A percentile compares a stretch with the other conserved stretches of the same genome.
Evolutionary conservation across 2,329 filamentous ascomycete genomes (phyloP).

Genomic region (Chalara sp.): DNA sequence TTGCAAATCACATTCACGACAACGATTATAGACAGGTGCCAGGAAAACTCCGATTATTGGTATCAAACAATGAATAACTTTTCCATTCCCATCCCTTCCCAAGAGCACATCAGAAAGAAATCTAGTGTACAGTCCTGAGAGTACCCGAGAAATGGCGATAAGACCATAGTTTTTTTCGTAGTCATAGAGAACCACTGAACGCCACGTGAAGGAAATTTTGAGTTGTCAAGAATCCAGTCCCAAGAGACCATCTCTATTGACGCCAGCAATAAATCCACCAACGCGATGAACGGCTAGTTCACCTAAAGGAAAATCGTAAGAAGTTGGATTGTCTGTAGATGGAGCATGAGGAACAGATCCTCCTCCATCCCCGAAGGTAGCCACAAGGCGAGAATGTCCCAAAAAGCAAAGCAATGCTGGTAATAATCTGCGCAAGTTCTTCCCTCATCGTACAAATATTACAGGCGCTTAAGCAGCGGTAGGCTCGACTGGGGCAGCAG

Average conservation of each 20-base stretch:
- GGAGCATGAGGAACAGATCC: slow-evolving; percentile 15
- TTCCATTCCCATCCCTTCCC: slow-evolving; percentile 26
- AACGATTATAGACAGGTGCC: no score
- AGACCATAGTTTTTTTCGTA: slow-evolving; percentile 27
- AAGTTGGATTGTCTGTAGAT: slow-evolving; percentile 15
- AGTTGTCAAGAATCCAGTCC: slow-evolving; percentile 21
- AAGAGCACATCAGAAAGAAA: slow-evolving; percentile 27
- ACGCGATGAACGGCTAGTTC: slow-evolving; percentile 14
- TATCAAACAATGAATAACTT: slow-evolving; percentile 25
- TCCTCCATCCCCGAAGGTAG: slow-evolving; percentile 12
- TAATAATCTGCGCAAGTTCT: neutral
- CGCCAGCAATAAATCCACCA: slow-evolving; percentile 18
- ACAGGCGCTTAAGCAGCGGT: neutral
- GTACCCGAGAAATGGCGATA: slow-evolving; percentile 31
- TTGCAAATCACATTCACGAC: no score
- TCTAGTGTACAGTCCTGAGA: slow-evolving; percentile 32
- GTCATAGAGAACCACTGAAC: slow-evolving; percentile 27
- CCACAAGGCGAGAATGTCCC: slow-evolving; percentile 16
- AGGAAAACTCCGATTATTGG: slow-evolving; percentile 8
- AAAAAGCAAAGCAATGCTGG: slow-evolving; percentile 22
- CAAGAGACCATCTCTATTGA: slow-evolving; percentile 16
- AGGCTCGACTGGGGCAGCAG: neutral
- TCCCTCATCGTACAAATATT: neutral
- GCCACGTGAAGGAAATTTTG: slow-evolving; percentile 12
- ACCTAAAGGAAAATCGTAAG: slow-evolving; percentile 27